Conservation (phyloP, 176 grass and related monocot genomes). For the Rhynchospora tenuis region DNA sequence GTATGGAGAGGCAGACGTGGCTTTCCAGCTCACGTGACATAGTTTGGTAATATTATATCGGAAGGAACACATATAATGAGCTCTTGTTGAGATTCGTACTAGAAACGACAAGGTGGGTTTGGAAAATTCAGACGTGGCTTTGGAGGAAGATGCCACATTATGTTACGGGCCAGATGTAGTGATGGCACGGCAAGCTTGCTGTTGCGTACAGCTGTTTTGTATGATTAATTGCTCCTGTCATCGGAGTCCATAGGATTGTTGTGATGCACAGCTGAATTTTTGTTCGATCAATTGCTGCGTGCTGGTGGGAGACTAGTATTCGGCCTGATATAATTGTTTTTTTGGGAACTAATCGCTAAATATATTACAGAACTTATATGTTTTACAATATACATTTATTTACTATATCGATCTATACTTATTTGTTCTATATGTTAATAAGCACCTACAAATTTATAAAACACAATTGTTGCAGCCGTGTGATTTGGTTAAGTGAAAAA, state of each 20-base stretch:
- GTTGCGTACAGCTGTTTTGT: conserved; percentile 10
- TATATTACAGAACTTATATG: too few species aligned
- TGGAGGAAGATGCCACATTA: background rate
- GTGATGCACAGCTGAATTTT: background rate
- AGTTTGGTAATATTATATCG: background rate
- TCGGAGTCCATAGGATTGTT: background rate
- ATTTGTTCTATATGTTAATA: too few species aligned
- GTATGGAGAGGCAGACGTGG: background rate
- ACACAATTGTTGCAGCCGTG: too few species aligned
- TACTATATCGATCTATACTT: too few species aligned
- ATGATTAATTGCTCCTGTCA: background rate
- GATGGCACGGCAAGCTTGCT: background rate
- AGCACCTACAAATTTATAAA: too few species aligned
- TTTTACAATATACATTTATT: too few species aligned
- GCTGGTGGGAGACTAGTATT: background rate
- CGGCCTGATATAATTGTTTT: too few species aligned
- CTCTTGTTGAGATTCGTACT: background rate
- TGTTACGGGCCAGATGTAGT: background rate
- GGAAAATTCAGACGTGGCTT: conserved; percentile 4
- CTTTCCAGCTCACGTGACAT: background rate
- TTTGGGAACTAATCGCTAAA: too few species aligned
- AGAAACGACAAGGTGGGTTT: background rate
- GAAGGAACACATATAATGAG: background rate
- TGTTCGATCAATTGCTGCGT: background rate
- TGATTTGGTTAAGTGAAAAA: too few species aligned